Percentiles rank a stretch among this genome's conserved stretches.
phyloP scores from a whole-genome alignment of 1,284 basidiomycete species.

The Rhodofomes roseus region DNA sequence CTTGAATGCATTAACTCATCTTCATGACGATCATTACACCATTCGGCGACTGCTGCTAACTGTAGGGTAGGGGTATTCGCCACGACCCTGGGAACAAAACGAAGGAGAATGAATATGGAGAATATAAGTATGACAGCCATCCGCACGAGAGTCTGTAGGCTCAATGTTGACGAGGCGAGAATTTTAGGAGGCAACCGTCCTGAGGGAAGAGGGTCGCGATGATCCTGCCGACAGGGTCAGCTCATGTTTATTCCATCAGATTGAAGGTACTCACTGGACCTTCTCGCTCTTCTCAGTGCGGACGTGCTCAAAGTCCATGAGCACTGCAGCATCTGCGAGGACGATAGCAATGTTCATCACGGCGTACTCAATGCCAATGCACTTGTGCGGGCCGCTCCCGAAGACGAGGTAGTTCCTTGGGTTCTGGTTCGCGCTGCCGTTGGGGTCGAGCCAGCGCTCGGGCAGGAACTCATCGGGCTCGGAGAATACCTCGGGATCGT shows the following conservation, averaged over 20 bases:
- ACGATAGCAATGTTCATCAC: slow-evolving; percentile 88
- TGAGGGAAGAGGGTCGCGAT: slow-evolving; percentile 95
- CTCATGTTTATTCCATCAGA: no score
- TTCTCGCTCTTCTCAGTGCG: slow-evolving; percentile 77
- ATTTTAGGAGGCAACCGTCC: slow-evolving; percentile 84
- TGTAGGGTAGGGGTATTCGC: slow-evolving; percentile 4
- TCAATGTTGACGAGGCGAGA: slow-evolving; percentile 48
- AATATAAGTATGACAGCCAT: not conserved
- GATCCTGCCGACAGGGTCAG: no score
- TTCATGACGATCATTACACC: slow-evolving; percentile 3
- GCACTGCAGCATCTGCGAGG: slow-evolving; percentile 78
- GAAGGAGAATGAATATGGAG: not conserved
- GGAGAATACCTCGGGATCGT: slow-evolving; percentile 87
- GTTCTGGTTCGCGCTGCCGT: slow-evolving; percentile 78
- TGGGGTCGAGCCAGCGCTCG: slow-evolving; percentile 90
- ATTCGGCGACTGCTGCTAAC: not conserved
- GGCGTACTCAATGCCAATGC: slow-evolving; percentile 93
- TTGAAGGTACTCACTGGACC: slow-evolving; percentile 76
- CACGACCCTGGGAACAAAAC: not conserved
- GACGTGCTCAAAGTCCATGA: slow-evolving; percentile 90
- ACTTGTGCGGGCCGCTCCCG: slow-evolving; percentile 90
- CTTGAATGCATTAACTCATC: slow-evolving; percentile 2
- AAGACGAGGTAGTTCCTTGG: slow-evolving; percentile 97
- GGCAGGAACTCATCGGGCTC: slow-evolving; percentile 83
- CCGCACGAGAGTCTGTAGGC: slow-evolving; percentile 9